phyloP scores from a whole-genome alignment of 345 rosid species.

The Moricandia arvensis region DNA sequence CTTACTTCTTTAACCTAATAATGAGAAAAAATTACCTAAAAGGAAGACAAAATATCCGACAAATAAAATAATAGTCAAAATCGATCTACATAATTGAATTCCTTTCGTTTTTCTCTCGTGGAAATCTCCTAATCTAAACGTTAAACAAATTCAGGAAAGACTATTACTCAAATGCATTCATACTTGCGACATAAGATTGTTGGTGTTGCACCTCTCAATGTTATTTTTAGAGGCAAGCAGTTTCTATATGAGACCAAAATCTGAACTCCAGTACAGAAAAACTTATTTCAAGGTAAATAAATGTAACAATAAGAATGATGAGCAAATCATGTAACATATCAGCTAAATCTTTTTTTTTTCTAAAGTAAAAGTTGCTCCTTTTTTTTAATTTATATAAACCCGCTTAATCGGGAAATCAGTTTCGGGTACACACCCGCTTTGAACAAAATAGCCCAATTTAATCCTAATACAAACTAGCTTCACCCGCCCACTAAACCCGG shows the following conservation, averaged over 20 bases:
- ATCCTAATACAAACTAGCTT: background rate
- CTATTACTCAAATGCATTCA: background rate
- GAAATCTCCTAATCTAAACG: background rate
- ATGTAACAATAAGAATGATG: background rate
- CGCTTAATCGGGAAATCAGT: background rate
- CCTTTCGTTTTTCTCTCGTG: background rate
- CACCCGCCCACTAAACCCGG: background rate
- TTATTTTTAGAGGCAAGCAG: background rate
- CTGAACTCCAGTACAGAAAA: background rate
- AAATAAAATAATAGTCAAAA: background rate
- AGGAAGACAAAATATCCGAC: background rate
- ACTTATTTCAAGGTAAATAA: background rate
- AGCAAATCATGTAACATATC: background rate
- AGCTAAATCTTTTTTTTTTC: background rate
- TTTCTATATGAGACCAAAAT: background rate
- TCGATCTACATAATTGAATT: background rate
- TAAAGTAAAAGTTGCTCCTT: no score
- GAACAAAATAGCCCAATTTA: background rate
- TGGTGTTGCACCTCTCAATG: background rate
- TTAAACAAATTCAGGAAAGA: background rate
- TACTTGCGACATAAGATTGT: background rate
- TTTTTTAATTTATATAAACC: no score
- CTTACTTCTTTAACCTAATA: background rate
- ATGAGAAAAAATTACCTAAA: background rate
- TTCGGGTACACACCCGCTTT: background rate